Base-by-base conservation (phyloP, 352 stramenopile species). In the Phytopythium delawarense region DNA sequence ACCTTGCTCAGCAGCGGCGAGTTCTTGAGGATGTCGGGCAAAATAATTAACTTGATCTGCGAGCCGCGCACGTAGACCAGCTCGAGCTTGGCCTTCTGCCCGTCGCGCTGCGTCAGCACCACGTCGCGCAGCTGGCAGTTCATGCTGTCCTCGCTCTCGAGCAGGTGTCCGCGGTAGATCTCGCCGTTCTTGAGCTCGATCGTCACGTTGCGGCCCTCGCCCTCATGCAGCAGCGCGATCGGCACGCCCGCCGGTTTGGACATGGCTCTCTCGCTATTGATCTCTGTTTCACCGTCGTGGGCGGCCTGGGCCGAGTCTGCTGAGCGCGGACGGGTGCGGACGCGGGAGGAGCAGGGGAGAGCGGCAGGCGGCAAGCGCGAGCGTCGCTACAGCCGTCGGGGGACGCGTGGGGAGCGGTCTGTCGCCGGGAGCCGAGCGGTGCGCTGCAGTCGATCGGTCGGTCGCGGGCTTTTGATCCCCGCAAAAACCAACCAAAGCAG, bases 21-120 rank as follows among this genome's bases (percentile, higher is more conserved):
- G 79, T 98, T 98, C 76, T 98, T 98, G 60, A 99, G 84, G 37
- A 99, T 84, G 46, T 99, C 96, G 7, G 96, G 96, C 60, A 99
- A 75, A 53, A 98, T 97, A 72, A 99, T 96, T 56, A 99, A 91
- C 78, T 98, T 97, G 64, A 99, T 96, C 62, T 98, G 96, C 62
- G 89, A 98, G 21, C 97, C 97, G 58, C 96, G 77, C 50, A 99
- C 80, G 71, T 99, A 99, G 16, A 99, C 75, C 76, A 88, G 69
- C 71, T 96, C 87, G 18, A 96, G 71, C 57, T 91, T 89, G 60
- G 65, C 62, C 63, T 92, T 91, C 66, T 92, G 78, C 8, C 88
- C 87, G 71, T 96, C 83, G 44, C 81, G 87, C 57, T 87, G 78
- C n/a, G 87, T 96, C 42, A 95, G 70, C 57, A 93, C 81, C 57